Base-by-base conservation (phyloP, 2,329 filamentous ascomycete genomes). In the Arthrobotrys sphaeroides region DNA sequence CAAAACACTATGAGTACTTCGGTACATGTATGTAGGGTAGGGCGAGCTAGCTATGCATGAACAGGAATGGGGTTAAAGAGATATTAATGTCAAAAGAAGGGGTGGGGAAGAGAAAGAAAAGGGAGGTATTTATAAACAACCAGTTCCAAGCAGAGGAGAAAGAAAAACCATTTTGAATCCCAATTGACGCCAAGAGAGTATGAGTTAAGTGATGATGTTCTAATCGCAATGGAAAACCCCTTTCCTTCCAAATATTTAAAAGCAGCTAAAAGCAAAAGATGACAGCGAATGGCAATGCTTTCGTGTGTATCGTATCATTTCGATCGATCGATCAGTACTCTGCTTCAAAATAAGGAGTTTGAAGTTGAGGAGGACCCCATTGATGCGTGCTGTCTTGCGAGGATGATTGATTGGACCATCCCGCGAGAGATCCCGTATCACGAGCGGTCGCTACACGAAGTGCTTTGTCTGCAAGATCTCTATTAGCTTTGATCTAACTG, bases 151-250 rank as follows among this genome's bases (percentile, higher is more conserved):
- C 36, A 59, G 47, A 49, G 22, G 55, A 53, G 51, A 67, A 55
- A 70, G n/a, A 53, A 45, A 61, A 67, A 68, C 20, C 53, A 68
- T 69, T 75, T 75, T 75, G 53, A 75, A 75, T 68, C 72, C 72
- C 72, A 75, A 22, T 75, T 68, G 64, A 75, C 72, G 72, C 72
- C 72, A 65, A 75, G 57, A 69, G 55, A 75, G 62, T 75, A 68
- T 75, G 64, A 75, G 26, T 55, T 66, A 64, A 55, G 31, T 69
- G 24, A 59, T 75, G 64, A 59, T 75, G 64, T 62, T 75, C 72
- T 75, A 75, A 62, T 75, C 62, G 72, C 72, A 61, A 75, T 62
- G 49, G 57, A 69, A 53, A 62, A 64, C 20, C 38, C 57, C 64
- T 45, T 53, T 55, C 68, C 72, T 65, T 69, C 57, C 72, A 42